Percentiles rank a stretch among this genome's conserved stretches.
Evolutionary conservation across 192 early-diverging fungal genomes (phyloP).

Genomic region (Dissophora globulifera): DNA sequence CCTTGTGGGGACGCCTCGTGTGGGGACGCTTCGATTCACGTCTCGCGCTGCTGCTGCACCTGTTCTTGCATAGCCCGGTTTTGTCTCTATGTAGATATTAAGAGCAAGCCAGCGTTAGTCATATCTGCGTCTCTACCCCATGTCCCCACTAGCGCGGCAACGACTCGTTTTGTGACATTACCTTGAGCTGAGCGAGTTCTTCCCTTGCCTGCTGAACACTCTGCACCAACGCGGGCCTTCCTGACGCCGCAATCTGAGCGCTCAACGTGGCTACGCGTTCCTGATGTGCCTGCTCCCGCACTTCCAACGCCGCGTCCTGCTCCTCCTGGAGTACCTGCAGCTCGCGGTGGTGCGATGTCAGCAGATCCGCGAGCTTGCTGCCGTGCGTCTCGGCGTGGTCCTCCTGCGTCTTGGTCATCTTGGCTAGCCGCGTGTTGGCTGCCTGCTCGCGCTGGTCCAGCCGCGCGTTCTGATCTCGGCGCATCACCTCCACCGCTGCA

Average conservation of each 20-base stretch:
- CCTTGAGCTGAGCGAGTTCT: conserved; percentile 55
- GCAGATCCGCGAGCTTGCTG: conserved; percentile 12
- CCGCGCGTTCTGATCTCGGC: neutral
- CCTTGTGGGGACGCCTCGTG: too few species aligned
- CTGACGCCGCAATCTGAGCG: neutral
- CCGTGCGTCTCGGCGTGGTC: conserved; percentile 19
- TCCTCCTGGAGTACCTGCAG: conserved; percentile 1
- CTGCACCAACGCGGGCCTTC: neutral
- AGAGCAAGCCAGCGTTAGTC: too few species aligned
- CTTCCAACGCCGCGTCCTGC: neutral
- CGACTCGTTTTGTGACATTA: conserved; percentile 25
- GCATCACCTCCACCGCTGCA: neutral
- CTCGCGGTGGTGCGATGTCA: conserved; percentile 8
- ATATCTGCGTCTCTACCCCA: too few species aligned
- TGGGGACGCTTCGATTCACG: too few species aligned
- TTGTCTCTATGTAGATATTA: too few species aligned
- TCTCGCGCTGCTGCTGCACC: too few species aligned
- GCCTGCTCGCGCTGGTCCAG: neutral
- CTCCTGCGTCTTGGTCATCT: conserved; percentile 8
- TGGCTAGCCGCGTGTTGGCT: neutral
- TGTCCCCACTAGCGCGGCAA: too few species aligned
- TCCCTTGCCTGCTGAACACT: conserved; percentile 1
- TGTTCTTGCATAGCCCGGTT: too few species aligned
- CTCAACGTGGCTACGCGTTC: neutral
- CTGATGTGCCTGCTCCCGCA: neutral